Evolutionary conservation across 192 early-diverging fungal species (phyloP), one percentile per base, ranked within the genome.

Genomic region (Neocallimastix lanati): DNA sequence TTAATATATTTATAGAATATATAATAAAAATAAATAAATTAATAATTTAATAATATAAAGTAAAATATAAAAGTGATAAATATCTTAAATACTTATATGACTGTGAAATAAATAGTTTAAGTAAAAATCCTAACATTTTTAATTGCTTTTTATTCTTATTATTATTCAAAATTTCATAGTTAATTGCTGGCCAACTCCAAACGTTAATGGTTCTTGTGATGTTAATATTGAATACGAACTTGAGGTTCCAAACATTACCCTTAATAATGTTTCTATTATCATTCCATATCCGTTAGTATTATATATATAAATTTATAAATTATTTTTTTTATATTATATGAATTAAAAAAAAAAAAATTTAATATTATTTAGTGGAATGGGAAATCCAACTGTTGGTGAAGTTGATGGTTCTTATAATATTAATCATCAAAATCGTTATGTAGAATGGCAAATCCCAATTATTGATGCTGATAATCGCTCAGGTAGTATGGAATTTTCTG

Each of bases 181-280:
- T 84, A 99, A 95, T 86, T 99, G 97, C 88, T 99, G 97, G 97
- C 96, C 97, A 28, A 93, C 95, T 27, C 95, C 94, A 30, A 88
- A 91, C 29, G 95, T 92, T 77, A 91, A 87, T 83, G 96, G 97
- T 6, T 88, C 91, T 2, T 91, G 92, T 76, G 96, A 96, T 84
- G 97, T 99, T 28, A 99, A 95, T 80, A 95, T 98, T 78, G 97
- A 99, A 84, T 99, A 97, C 81, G 95, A 97, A 83, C 87, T 97
- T 77, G 93, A 91, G 81, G 85, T 88, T 78, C 84, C 89, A 28
- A 85, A 88, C 76, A 89, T 97, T 78, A 93, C 92, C 83, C 88
- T 99, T 16, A 89, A 92, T 28, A 93, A 94, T 76, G 95, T 99
- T 29, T 84, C 91, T 13, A 94, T 99, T 79, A 88, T 92, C 14